Conservation (phyloP, 495 filamentous ascomycete species). For the Mytilinidion resinicola region DNA sequence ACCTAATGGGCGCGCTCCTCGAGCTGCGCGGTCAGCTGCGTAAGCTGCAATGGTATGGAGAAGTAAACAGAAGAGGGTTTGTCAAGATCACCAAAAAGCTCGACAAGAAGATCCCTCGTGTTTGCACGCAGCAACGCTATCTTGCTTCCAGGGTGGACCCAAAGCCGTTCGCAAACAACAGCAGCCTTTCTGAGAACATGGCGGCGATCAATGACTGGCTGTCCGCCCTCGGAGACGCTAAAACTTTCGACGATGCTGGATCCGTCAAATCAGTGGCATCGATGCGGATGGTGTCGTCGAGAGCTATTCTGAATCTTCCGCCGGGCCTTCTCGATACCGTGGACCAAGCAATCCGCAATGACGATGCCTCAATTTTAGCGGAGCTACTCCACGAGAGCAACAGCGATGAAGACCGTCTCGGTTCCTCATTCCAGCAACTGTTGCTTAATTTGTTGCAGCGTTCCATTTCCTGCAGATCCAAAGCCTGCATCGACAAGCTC, state of each 20-base stretch:
- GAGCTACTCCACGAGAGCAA: slow-evolving; percentile 54
- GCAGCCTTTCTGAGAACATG: slow-evolving; percentile 56
- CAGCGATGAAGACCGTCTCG: slow-evolving; percentile 44
- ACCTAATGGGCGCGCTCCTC: slow-evolving; percentile 79
- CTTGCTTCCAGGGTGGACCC: slow-evolving; percentile 82
- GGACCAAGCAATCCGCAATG: slow-evolving; percentile 69
- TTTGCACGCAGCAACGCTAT: slow-evolving; percentile 71
- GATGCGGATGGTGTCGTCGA: slow-evolving; percentile 61
- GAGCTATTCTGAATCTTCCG: slow-evolving; percentile 64
- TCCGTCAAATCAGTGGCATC: slow-evolving; percentile 67
- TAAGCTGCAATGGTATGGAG: slow-evolving; percentile 95
- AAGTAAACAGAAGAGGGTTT: slow-evolving; percentile 91
- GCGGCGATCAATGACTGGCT: slow-evolving; percentile 86
- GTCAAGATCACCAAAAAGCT: slow-evolving; percentile 98
- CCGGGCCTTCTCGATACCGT: slow-evolving; percentile 59
- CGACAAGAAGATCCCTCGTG: slow-evolving; percentile 76
- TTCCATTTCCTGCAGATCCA: slow-evolving; percentile 65
- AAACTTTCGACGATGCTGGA: slow-evolving; percentile 60
- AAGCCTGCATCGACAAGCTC: slow-evolving; percentile 60
- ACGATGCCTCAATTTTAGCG: slow-evolving; percentile 58
- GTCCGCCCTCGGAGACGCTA: slow-evolving; percentile 66
- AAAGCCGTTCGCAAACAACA: slow-evolving; percentile 74
- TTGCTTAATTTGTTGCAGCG: slow-evolving; percentile 77
- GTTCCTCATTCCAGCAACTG: slow-evolving; percentile 49
- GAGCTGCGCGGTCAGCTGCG: slow-evolving; percentile 80